These are phyloP conservation scores for Zymoseptoria crescenta DNA, from an alignment of 2,329 filamentous ascomycete genomes.

Conservation along the genomic window DNA sequence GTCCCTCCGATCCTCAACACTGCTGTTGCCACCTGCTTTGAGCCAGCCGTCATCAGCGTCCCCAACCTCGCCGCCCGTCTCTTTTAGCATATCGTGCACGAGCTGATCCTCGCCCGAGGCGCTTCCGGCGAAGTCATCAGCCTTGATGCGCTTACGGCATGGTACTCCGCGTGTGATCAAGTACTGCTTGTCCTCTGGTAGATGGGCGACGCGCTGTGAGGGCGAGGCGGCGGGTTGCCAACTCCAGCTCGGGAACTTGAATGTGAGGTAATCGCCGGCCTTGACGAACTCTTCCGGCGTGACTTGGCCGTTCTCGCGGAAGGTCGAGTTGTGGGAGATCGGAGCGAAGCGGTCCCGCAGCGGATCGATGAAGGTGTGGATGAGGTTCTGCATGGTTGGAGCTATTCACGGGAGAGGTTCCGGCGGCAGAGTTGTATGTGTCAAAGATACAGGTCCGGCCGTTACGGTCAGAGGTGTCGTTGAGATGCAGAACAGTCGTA, in stretches of 20 bases:
- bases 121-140: slow-evolving; percentile 83
- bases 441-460: background rate
- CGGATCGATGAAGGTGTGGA: slow-evolving; percentile 77
- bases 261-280: slow-evolving; percentile 94
- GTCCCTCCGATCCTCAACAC: slow-evolving; percentile 35
- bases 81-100: slow-evolving; percentile 66
- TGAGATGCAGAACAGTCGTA: background rate
- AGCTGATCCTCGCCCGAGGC: slow-evolving; percentile 80
- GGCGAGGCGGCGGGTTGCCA: slow-evolving; percentile 87
- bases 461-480: background rate
- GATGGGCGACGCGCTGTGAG: slow-evolving; percentile 67
- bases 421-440: background rate
- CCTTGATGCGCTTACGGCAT: slow-evolving; percentile 73
- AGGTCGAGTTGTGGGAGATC: slow-evolving; percentile 82
- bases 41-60: slow-evolving; percentile 82
- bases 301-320: slow-evolving; percentile 88
- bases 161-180: slow-evolving; percentile 91
- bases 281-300: slow-evolving; percentile 94
- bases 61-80: slow-evolving; percentile 37
- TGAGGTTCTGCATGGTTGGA: slow-evolving; percentile 71
- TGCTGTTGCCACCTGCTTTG: slow-evolving; percentile 72
- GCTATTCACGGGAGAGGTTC: background rate
- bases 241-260: slow-evolving; percentile 98
- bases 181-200: slow-evolving; percentile 88
- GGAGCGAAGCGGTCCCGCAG: slow-evolving; percentile 88